A percentile compares a stretch with the other conserved stretches of the same genome.
Evolutionary conservation across 2,329 filamentous ascomycete genomes (phyloP).

Genomic region (Magnaporthales sp.): DNA sequence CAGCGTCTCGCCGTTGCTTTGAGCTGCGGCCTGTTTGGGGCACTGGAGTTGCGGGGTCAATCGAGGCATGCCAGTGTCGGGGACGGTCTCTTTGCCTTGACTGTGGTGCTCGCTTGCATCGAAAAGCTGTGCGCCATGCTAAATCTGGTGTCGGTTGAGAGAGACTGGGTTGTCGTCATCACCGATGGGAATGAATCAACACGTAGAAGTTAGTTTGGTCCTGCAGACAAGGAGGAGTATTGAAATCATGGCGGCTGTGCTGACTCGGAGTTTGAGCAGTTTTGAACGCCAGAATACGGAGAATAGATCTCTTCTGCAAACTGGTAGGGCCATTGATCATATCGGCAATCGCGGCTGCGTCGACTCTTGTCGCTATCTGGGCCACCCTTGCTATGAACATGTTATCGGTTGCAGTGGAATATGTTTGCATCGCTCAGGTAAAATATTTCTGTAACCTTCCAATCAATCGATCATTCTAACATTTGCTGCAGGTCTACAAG

Average conservation of each 20-base stretch:
- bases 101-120: constrained; percentile 50
- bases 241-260: not conserved
- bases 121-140: constrained; percentile 59
- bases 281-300: constrained; percentile 45
- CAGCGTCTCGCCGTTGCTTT: constrained; percentile 35
- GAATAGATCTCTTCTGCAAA: constrained; percentile 52
- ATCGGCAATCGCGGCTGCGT: constrained; percentile 35
- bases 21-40: constrained; percentile 37
- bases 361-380: constrained; percentile 35
- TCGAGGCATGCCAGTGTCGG: constrained; percentile 20
- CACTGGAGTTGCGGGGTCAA: constrained; percentile 15
- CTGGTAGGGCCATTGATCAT: constrained; percentile 43
- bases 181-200: constrained; percentile 27
- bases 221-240: not conserved
- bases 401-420: constrained; percentile 35
- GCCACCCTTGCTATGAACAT: constrained; percentile 37
- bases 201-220: constrained; percentile 11
- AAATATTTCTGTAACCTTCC: not conserved
- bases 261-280: constrained; percentile 14
- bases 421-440: constrained; percentile 34
- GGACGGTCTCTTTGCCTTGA: constrained; percentile 20
- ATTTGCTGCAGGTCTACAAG: constrained; percentile 15
- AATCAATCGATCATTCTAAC: not conserved
- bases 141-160: constrained; percentile 61
- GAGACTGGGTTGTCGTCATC: constrained; percentile 58